Evolutionary conservation across 176 grass and related monocot species (phyloP), one percentile per base, ranked within the genome.

Genomic region (Oryza nivara): DNA sequence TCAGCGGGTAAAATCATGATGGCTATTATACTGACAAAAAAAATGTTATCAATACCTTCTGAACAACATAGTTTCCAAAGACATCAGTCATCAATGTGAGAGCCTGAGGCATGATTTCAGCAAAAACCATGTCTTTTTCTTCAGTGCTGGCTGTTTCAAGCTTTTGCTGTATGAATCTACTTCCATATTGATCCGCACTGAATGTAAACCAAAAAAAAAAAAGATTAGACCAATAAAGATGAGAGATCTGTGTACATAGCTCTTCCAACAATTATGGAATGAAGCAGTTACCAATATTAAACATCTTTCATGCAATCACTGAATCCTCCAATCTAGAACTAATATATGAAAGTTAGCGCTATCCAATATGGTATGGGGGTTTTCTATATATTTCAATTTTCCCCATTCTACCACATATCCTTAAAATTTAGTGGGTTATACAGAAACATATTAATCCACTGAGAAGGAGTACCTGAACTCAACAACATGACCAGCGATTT

Each of bases 61-160:
- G 94, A 60, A 97, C 91, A 69, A 97, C 94, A 88, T 97, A 97
- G 76, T 97, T 97, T 82, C 94, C 94, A 61, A 97, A 97, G 61
- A 97, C 94, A 85, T 97, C 94, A 68, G 94, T 97, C 91, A 97
- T 92, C 48, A 94, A 83, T 82, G 74, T 90, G 66, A 97, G 82
- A 54, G 91, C 89, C 49, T 90, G 89, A 75, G 94, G 92, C 92
- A 97, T 92, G 40, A 97, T 93, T 85, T 97, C 94, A 74, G 80
- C 81, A 72, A 87, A 91, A 64, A 91, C 89, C 89, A 91, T 91
- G 65, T 91, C 85, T 76, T 91, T 91, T 58, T 97, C 94, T 84
- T 85, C 85, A 56, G 76, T 90, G 54, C 85, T 94, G 7, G 94
- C 94, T 52, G 91, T 94, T 79, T 97, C 94, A 28, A 97, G 81